Conservation (phyloP, 805 yeast genomes). For the Ogataea glucozyma region DNA sequence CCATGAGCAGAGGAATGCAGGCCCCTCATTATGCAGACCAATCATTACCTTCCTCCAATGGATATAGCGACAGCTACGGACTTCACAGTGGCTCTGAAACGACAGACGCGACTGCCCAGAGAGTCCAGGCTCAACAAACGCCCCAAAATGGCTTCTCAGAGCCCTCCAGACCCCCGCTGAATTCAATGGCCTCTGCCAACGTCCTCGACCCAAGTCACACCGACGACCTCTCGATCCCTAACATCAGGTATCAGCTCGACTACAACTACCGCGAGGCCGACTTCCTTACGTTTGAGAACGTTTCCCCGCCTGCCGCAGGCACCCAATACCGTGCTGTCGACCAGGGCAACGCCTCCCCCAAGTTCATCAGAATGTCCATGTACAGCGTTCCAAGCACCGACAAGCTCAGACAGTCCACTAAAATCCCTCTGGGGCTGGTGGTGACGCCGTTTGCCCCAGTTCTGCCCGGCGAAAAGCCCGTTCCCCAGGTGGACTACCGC, state of each 20-base stretch:
- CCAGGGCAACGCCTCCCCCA: constrained; percentile 84
- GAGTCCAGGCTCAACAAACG: no score
- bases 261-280: constrained; percentile 40
- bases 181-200: constrained; percentile 9
- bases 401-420: constrained; percentile 63
- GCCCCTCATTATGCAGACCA: constrained; percentile 20
- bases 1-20: constrained; percentile 32
- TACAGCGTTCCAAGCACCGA: constrained; percentile 80
- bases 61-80: not conserved
- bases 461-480: constrained; percentile 47
- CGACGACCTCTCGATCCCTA: constrained; percentile 40
- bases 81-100: not conserved
- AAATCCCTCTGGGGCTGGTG: constrained; percentile 78
- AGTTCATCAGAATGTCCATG: constrained; percentile 75
- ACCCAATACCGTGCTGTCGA: constrained; percentile 69
- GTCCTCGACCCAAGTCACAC: constrained; percentile 12
- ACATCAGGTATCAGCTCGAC: constrained; percentile 35
- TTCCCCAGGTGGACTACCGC: constrained; percentile 69
- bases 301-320: constrained; percentile 82
- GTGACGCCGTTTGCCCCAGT: constrained; percentile 81
- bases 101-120: constrained; percentile 5
- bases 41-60: constrained; percentile 7
- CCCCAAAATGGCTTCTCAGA: no score
- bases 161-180: not conserved
- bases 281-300: constrained; percentile 73